Evolutionary conservation across 2,329 filamentous ascomycete species (phyloP).

Genomic region (Triangularia verruculosa): DNA sequence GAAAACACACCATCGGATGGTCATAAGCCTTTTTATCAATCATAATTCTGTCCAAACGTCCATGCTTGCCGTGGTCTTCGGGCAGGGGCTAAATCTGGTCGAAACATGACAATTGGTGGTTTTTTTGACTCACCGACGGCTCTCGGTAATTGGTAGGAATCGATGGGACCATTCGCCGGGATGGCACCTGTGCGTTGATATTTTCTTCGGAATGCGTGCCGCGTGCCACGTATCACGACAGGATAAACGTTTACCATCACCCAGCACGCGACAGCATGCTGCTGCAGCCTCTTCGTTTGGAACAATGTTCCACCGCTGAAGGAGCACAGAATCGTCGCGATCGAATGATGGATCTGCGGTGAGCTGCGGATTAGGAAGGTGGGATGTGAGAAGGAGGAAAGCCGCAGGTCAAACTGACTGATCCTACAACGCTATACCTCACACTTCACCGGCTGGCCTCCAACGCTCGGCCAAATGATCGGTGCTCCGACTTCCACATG

Average conservation of each 20-base stretch:
- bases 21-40: too few species aligned
- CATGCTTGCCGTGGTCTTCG: too few species aligned
- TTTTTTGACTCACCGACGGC: too few species aligned
- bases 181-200: background rate
- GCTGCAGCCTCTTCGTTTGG: background rate
- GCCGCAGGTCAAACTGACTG: background rate
- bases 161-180: background rate
- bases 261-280: too few species aligned
- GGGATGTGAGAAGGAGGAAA: background rate
- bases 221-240: background rate
- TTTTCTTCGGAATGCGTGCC: background rate
- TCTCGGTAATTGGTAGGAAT: background rate
- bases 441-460: background rate
- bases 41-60: too few species aligned
- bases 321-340: background rate
- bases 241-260: background rate
- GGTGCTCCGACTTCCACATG: background rate
- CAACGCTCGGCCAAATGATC: background rate
- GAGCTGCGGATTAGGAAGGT: conserved; percentile 1
- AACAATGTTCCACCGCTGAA: background rate
- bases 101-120: too few species aligned
- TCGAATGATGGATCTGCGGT: conserved; percentile 1
- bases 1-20: too few species aligned
- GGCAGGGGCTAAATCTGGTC: too few species aligned
- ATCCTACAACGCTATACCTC: background rate